phyloP scores from a whole-genome alignment of 805 yeast genomes.

The Myxozyma neglecta region DNA sequence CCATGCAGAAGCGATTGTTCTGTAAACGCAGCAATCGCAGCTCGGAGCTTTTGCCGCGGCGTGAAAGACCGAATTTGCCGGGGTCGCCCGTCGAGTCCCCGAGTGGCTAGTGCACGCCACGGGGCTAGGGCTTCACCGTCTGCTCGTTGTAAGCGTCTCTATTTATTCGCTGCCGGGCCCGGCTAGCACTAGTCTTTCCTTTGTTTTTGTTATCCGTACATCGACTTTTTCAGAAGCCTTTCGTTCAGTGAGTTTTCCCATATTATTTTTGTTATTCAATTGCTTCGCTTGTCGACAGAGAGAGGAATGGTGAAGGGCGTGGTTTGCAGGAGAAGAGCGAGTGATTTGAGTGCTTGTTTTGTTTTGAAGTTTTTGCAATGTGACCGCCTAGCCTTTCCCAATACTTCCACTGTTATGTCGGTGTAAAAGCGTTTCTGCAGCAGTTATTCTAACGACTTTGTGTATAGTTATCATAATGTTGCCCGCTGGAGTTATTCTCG shows the following conservation, averaged over 20 bases:
- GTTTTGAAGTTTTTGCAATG: too few relatives aligned
- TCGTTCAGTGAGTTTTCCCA: not conserved
- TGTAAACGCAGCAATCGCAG: not conserved
- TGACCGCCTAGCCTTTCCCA: too few relatives aligned
- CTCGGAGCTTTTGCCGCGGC: not conserved
- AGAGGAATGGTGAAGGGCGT: too few relatives aligned
- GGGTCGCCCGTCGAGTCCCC: not conserved
- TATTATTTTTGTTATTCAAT: not conserved
- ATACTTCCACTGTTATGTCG: too few relatives aligned
- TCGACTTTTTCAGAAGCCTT: not conserved
- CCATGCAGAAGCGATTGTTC: too few relatives aligned
- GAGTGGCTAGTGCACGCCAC: constrained; percentile 7
- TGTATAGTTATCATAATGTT: constrained; percentile 45
- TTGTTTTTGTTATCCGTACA: not conserved
- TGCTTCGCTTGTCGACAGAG: not conserved
- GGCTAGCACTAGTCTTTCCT: not conserved
- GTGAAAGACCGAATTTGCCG: not conserved
- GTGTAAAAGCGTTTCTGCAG: not conserved
- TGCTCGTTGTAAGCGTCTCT: not conserved
- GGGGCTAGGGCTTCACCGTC: not conserved
- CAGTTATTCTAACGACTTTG: constrained; percentile 13
- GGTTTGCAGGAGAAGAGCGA: too few relatives aligned
- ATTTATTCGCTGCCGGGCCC: constrained; percentile 12
- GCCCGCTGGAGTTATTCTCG: constrained; percentile 75
- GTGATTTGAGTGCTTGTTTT: too few relatives aligned